Evolutionary conservation across 495 filamentous ascomycete genomes (phyloP), one percentile per base, ranked within the genome.

Genomic region (Aspergillus kassunensis): DNA sequence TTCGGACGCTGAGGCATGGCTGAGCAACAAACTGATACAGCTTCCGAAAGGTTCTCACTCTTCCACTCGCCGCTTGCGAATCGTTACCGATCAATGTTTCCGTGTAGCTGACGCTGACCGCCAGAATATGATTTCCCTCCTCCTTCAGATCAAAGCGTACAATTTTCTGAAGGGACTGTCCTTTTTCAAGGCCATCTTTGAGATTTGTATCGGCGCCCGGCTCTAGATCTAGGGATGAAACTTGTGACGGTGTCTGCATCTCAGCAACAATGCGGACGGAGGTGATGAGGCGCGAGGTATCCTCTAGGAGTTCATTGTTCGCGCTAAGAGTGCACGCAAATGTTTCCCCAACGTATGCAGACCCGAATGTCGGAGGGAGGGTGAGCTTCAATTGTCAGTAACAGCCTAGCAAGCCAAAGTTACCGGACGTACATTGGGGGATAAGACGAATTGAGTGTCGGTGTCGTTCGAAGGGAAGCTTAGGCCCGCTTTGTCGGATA

Each of bases 11-110:
- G 52, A 98, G 71, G 57, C 89, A 88, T 48, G 86, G 84, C 68
- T 92, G 90, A 41, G 91, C 92, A 19, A 91, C 84, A 62, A 98
- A 98, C 67, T 97, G 95, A 66, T 98, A 98, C 53, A 98, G 69
- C 68, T 98, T 98, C 55, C 92, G 75, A 65, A 97, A 98, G 11
- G 89, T 96, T 53, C 95, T 75, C 20, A 86, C 83, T 33, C 89
- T 78, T 27, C 85, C 87, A 47, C 80, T 80, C 20, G 80, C 81
- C 24, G 81, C 80, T 33, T 80, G 80, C 2, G 77, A 76, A 51
- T 86, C 80, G 48, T 67, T 59, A 40, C 66, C 70, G 36, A 78
- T 67, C 43, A 66, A 52, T 10, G 77, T 83, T 62, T 87, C 83
- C 27, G 85, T 90, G 68, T 98, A 98, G 43, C 86, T 90, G 29